Conservation (phyloP, 805 yeast genomes). For the Suhomyces sp. region DNA sequence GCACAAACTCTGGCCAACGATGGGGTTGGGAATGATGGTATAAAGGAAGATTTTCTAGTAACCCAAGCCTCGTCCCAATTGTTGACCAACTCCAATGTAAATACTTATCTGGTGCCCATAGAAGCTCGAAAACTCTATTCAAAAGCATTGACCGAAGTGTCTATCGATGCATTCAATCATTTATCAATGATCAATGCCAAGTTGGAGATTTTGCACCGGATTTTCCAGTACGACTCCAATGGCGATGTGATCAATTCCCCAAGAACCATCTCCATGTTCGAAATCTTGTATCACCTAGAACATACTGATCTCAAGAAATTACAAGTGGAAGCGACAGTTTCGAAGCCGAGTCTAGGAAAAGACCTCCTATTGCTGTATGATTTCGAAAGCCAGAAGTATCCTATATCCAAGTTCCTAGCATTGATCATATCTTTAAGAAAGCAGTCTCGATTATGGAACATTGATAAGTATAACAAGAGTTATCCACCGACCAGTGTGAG, state of each 20-base stretch:
- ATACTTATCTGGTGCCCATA: slow-evolving; percentile 37
- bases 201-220: slow-evolving; percentile 47
- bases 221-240: slow-evolving; percentile 39
- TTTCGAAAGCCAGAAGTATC: slow-evolving; percentile 13
- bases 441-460: slow-evolving; percentile 46
- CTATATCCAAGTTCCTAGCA: slow-evolving; percentile 33
- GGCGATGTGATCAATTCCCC: slow-evolving; percentile 32
- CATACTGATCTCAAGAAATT: slow-evolving; percentile 2
- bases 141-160: slow-evolving; percentile 34
- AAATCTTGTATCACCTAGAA: slow-evolving; percentile 21
- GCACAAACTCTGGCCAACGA: neutral
- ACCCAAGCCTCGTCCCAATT: slow-evolving; percentile 36
- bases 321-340: neutral
- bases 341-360: slow-evolving; percentile 5
- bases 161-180: slow-evolving; percentile 40
- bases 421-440: slow-evolving; percentile 51
- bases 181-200: slow-evolving; percentile 40
- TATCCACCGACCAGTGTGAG: slow-evolving; percentile 35
- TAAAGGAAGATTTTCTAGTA: slow-evolving; percentile 25
- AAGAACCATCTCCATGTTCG: slow-evolving; percentile 35
- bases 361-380: slow-evolving; percentile 3
- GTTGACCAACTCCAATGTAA: slow-evolving; percentile 32
- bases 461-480: slow-evolving; percentile 26
- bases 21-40: neutral
- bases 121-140: slow-evolving; percentile 36